phyloP scores from a whole-genome alignment of 768 basidiomycete genomes.

The Lactifluus pinguis region DNA sequence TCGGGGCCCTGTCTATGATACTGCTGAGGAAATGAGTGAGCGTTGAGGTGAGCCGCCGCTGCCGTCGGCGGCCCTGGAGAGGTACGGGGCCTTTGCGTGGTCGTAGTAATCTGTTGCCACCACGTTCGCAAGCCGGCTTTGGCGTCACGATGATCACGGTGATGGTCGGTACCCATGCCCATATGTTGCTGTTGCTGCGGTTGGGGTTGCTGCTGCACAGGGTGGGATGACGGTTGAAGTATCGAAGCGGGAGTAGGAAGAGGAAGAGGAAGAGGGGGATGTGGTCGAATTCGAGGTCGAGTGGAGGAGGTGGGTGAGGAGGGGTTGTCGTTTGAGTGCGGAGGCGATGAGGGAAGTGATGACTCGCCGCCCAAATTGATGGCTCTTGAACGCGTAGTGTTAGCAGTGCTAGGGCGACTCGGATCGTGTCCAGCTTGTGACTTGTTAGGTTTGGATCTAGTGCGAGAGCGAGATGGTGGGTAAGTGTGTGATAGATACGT shows the following conservation, averaged over 20 bases:
- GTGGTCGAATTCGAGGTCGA: not conserved
- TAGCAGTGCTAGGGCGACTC: not conserved
- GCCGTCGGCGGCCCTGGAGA: constrained; percentile 20
- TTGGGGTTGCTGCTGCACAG: not conserved
- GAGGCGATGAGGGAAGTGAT: not conserved
- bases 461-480: constrained; percentile 1
- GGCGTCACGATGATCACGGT: constrained; percentile 3
- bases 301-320: not conserved
- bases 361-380: not conserved
- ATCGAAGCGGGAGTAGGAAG: constrained; percentile 2
- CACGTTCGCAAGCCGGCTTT: constrained; percentile 51
- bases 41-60: too few species aligned
- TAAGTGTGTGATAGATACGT: not conserved
- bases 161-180: constrained; percentile 1
- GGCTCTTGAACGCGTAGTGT: not conserved
- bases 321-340: not conserved
- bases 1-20: not conserved
- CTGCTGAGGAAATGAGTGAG: not conserved
- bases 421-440: not conserved
- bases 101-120: constrained; percentile 72
- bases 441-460: not conserved
- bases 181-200: not conserved
- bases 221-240: not conserved
- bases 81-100: constrained; percentile 49
- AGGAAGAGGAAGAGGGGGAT: not conserved